Conservation (phyloP, 768 basidiomycete species). For the Serendipita sp. region DNA sequence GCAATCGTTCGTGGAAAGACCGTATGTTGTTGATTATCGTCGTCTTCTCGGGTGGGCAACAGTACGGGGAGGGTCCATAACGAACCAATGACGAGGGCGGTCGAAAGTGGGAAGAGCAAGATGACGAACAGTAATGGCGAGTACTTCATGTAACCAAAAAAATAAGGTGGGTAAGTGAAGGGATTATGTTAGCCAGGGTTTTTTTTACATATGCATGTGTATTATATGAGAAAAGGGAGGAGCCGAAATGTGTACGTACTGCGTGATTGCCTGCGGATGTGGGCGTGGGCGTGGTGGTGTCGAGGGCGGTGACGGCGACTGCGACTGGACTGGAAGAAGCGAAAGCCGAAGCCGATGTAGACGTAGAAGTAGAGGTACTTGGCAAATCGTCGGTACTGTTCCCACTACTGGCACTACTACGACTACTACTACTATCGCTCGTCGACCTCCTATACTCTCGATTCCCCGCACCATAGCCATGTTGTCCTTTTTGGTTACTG, state of each 20-base stretch:
- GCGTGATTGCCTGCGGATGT: constrained; percentile 6
- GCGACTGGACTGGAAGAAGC: neutral
- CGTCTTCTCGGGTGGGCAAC: constrained; percentile 9
- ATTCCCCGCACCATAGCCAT: no score
- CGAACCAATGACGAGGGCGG: constrained; percentile 30
- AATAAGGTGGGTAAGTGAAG: no score
- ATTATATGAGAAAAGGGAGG: no score
- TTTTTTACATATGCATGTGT: no score
- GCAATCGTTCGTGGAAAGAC: constrained; percentile 56
- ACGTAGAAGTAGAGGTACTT: no score
- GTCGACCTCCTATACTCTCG: no score
- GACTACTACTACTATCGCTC: no score
- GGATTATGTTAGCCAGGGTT: no score
- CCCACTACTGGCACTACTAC: no score
- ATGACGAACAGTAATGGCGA: constrained; percentile 54
- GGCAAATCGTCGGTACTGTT: no score
- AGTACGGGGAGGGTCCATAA: constrained; percentile 44
- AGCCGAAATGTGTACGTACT: constrained; percentile 10
- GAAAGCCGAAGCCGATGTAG: neutral
- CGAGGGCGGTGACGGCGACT: neutral
- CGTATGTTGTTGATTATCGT: constrained; percentile 21
- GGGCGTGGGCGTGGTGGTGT: neutral
- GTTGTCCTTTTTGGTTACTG: no score
- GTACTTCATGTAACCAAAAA: constrained; percentile 3
- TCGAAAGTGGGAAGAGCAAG: constrained; percentile 54